Evolutionary conservation across 768 basidiomycete species (phyloP).

Genomic region (Lentinula guzmanii): DNA sequence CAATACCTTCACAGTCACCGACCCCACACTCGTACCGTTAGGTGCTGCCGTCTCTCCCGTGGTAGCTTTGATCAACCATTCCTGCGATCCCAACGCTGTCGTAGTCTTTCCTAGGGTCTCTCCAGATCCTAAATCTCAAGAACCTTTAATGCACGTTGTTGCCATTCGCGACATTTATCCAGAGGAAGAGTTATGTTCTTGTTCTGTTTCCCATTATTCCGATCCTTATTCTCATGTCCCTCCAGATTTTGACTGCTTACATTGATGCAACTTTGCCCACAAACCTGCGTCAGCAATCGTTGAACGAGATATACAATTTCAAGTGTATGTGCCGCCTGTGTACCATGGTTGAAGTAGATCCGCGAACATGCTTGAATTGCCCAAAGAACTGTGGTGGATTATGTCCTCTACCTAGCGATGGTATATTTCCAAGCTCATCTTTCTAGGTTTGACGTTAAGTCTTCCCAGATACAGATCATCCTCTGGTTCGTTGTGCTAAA

Average conservation of each 20-base stretch:
- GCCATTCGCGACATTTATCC: constrained; percentile 57
- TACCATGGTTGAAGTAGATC: constrained; percentile 38
- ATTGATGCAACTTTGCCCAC: constrained; percentile 77
- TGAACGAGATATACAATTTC: constrained; percentile 77
- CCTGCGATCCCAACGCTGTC: constrained; percentile 82
- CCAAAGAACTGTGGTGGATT: constrained; percentile 62
- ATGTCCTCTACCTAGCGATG: constrained; percentile 57
- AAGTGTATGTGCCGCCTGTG: constrained; percentile 66
- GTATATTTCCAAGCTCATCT: constrained; percentile 21
- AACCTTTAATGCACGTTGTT: constrained; percentile 68
- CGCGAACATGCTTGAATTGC: constrained; percentile 64
- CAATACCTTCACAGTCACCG: constrained; percentile 85
- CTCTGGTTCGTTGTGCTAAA: constrained; percentile 41
- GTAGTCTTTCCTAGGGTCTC: constrained; percentile 78
- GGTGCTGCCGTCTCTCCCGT: constrained; percentile 81
- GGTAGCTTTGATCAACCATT: constrained; percentile 82
- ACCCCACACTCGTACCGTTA: constrained; percentile 70
- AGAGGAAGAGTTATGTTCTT: constrained; percentile 60
- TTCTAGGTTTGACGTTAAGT: background rate
- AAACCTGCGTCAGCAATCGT: constrained; percentile 42
- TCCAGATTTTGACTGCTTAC: constrained; percentile 75
- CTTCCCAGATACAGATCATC: constrained; percentile 32
- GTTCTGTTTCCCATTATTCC: background rate
- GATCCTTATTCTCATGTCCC: background rate
- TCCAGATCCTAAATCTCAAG: constrained; percentile 25